Evolutionary conservation across 2,329 filamentous ascomycete species (phyloP).

Genomic region (Aspergillus pseudoterreus): DNA sequence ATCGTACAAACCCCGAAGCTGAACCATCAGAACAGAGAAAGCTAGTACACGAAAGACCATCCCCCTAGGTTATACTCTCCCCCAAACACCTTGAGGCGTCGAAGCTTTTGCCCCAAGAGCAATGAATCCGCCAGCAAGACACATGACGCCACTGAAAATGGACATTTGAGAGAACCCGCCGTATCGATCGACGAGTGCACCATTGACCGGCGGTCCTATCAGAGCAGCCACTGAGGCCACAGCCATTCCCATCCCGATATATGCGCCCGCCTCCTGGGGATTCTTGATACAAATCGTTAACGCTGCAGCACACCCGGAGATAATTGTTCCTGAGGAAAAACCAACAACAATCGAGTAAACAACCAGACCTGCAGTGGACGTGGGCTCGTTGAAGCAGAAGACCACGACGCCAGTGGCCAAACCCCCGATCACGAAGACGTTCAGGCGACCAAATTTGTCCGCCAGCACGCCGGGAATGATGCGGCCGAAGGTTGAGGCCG

Average conservation of each 20-base stretch:
- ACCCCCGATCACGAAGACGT: slow-evolving; percentile 26
- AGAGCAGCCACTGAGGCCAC: slow-evolving; percentile 40
- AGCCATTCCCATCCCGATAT: slow-evolving; percentile 38
- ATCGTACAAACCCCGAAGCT: no score
- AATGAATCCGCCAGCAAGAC: slow-evolving; percentile 17
- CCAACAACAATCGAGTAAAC: slow-evolving; percentile 34
- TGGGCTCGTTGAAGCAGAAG: slow-evolving; percentile 29
- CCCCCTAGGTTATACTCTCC: slow-evolving; percentile 15
- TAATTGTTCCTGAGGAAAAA: slow-evolving; percentile 38
- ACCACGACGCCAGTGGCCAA: slow-evolving; percentile 24
- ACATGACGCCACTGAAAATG: slow-evolving; percentile 33
- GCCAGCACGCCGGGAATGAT: slow-evolving; percentile 32
- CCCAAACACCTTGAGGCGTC: slow-evolving; percentile 37
- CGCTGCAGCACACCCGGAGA: slow-evolving; percentile 35
- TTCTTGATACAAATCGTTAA: slow-evolving; percentile 31
- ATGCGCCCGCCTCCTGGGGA: slow-evolving; percentile 32
- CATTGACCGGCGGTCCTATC: slow-evolving; percentile 48
- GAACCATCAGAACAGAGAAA: no score
- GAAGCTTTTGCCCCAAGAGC: slow-evolving; percentile 33
- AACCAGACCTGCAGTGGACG: slow-evolving; percentile 23
- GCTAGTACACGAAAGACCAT: no score
- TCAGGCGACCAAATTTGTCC: slow-evolving; percentile 32
- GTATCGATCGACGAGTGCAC: slow-evolving; percentile 43
- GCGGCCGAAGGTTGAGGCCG: slow-evolving; percentile 31
- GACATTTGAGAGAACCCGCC: slow-evolving; percentile 36